Conservation (phyloP, 495 filamentous ascomycete genomes). For the Penicillium silybi region DNA sequence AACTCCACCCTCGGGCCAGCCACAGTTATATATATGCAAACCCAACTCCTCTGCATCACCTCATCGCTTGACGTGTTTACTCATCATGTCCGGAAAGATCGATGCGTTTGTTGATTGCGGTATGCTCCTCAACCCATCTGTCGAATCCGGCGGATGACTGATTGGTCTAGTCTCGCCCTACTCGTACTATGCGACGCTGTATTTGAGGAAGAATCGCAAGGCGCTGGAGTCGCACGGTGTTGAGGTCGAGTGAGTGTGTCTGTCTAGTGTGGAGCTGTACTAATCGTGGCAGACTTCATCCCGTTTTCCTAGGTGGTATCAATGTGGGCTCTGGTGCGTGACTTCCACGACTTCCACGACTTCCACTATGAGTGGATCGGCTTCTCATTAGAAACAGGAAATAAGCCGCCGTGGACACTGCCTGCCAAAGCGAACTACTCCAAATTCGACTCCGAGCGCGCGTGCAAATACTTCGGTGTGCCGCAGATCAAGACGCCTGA, state of each 20-base stretch:
- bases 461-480: constrained; percentile 51
- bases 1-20: constrained; percentile 13
- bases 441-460: constrained; percentile 50
- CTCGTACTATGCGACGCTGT: constrained; percentile 59
- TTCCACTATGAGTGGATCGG: neutral
- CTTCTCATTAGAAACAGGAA: constrained; percentile 40
- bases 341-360: too few species aligned
- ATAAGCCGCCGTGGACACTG: constrained; percentile 69
- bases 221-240: constrained; percentile 54
- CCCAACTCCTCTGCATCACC: neutral
- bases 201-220: constrained; percentile 52
- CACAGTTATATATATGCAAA: constrained; percentile 7
- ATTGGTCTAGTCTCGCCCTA: constrained; percentile 61
- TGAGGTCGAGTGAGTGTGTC: constrained; percentile 54
- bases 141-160: neutral
- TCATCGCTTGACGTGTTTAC: neutral
- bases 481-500: constrained; percentile 39
- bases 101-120: constrained; percentile 27
- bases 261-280: neutral
- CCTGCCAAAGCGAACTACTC: constrained; percentile 61
- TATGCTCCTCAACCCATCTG: constrained; percentile 3
- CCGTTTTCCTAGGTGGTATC: constrained; percentile 70
- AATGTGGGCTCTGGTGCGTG: constrained; percentile 57
- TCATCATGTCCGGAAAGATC: constrained; percentile 24
- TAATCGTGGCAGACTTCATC: constrained; percentile 51